Conservation (phyloP, 441 rosid species). For the Macaranga tanarius region DNA sequence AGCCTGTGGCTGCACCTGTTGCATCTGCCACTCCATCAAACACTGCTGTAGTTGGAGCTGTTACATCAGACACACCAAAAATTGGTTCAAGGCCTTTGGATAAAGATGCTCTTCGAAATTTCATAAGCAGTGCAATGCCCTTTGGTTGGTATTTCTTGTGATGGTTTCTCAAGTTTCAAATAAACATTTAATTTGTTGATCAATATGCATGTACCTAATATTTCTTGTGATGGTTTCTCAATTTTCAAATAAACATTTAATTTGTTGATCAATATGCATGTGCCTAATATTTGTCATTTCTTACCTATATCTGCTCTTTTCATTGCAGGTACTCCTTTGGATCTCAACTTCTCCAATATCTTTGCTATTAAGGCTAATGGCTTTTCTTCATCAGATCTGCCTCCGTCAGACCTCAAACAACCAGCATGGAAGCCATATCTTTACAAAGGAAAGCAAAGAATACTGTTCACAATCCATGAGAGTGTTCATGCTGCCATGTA, state of each 20-base stretch:
- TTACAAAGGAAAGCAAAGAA: conserved; percentile 82
- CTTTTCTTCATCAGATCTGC: conserved; percentile 74
- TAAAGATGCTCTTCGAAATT: conserved; percentile 73
- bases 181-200: conserved; percentile 19
- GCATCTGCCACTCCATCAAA: conserved; percentile 63
- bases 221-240: conserved; percentile 30
- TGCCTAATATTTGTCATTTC: conserved; percentile 8
- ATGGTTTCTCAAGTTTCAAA: conserved; percentile 29
- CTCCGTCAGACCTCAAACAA: conserved; percentile 76
- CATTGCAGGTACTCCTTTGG: conserved; percentile 75
- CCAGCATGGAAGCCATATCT: conserved; percentile 97
- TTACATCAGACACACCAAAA: conserved; percentile 66
- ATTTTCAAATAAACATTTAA: conserved; percentile 22
- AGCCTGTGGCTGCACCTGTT: conserved; percentile 78
- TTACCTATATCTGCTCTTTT: conserved; percentile 17
- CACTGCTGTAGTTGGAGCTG: conserved; percentile 48
- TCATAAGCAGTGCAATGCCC: conserved; percentile 79
- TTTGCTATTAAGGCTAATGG: conserved; percentile 69
- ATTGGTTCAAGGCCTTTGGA: conserved; percentile 70
- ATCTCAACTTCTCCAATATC: conserved; percentile 67
- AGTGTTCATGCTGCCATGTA: conserved; percentile 80
- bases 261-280: conserved; percentile 20
- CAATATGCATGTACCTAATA: conserved; percentile 19
- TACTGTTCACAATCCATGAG: conserved; percentile 77
- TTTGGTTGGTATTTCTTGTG: conserved; percentile 68